Conservation (phyloP, 495 filamentous ascomycete species). For the Aspergillus ellipticus region DNA sequence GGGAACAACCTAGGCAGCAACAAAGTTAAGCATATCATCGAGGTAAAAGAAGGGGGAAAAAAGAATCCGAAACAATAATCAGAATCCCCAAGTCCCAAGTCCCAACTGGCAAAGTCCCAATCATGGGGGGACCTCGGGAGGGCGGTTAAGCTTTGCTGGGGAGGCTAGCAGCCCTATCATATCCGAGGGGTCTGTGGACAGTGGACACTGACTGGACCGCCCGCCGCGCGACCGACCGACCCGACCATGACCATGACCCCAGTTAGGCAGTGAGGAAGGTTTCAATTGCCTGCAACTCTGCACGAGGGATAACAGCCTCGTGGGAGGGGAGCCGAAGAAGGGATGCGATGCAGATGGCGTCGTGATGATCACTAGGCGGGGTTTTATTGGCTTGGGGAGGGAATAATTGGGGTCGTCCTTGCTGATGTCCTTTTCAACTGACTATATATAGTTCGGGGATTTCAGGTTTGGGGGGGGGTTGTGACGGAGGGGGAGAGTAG, state of each 20-base stretch:
- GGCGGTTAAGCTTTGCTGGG: neutral
- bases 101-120: too few relatives aligned
- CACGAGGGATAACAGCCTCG: neutral
- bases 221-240: too few relatives aligned
- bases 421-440: neutral
- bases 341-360: neutral
- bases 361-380: neutral
- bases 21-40: too few relatives aligned
- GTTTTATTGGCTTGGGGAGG: neutral
- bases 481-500: neutral
- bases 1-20: too few relatives aligned
- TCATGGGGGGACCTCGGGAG: too few relatives aligned
- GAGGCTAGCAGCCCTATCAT: neutral
- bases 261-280: too few relatives aligned
- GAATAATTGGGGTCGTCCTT: constrained; percentile 2
- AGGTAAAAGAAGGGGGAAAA: too few relatives aligned
- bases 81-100: too few relatives aligned
- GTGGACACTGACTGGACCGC: too few relatives aligned
- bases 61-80: too few relatives aligned
- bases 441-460: neutral
- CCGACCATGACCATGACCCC: too few relatives aligned
- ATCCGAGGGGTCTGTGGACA: too few relatives aligned
- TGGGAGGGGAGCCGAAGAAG: neutral
- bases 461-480: neutral
- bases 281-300: neutral